A percentile compares a stretch with the other conserved stretches of the same genome.
Evolutionary conservation across 31 red algal genomes (phyloP).

Genomic region (Asparagopsis taxiformis): DNA sequence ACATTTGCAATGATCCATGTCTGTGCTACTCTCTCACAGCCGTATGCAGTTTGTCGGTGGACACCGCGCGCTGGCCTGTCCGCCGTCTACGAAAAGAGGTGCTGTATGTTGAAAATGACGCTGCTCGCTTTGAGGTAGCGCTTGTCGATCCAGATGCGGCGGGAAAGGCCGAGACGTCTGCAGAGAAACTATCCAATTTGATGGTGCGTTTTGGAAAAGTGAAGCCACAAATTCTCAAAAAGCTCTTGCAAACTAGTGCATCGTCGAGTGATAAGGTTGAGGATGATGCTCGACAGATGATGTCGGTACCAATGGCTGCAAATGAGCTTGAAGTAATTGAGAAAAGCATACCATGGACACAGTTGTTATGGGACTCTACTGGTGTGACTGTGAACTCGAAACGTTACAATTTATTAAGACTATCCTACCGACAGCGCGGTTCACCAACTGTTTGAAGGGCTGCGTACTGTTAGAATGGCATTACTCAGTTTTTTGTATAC

Average conservation of each 20-base stretch:
- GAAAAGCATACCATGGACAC: slow-evolving; percentile 22
- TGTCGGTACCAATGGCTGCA: slow-evolving; percentile 20
- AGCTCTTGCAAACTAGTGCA: no score
- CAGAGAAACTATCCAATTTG: no score
- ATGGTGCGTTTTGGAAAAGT: no score
- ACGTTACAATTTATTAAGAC: slow-evolving; percentile 13
- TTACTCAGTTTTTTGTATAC: no score
- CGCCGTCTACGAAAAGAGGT: slow-evolving; percentile 7
- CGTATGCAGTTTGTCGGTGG: neutral
- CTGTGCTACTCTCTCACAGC: slow-evolving; percentile 4
- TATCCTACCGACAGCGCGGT: slow-evolving; percentile 33
- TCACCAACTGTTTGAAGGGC: no score
- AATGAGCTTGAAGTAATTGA: slow-evolving; percentile 18
- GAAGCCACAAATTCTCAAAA: no score
- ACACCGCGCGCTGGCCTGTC: neutral
- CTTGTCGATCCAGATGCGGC: neutral
- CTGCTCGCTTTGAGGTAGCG: slow-evolving; percentile 15
- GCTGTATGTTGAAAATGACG: slow-evolving; percentile 28
- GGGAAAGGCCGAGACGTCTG: no score
- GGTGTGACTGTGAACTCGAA: slow-evolving; percentile 31
- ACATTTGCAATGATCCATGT: slow-evolving; percentile 25
- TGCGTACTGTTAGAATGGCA: no score
- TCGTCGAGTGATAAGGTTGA: no score
- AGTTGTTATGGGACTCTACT: slow-evolving; percentile 21
- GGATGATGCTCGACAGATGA: no score